Conservation (phyloP, 1,139 yeast genomes). For the Pichia sp. region DNA sequence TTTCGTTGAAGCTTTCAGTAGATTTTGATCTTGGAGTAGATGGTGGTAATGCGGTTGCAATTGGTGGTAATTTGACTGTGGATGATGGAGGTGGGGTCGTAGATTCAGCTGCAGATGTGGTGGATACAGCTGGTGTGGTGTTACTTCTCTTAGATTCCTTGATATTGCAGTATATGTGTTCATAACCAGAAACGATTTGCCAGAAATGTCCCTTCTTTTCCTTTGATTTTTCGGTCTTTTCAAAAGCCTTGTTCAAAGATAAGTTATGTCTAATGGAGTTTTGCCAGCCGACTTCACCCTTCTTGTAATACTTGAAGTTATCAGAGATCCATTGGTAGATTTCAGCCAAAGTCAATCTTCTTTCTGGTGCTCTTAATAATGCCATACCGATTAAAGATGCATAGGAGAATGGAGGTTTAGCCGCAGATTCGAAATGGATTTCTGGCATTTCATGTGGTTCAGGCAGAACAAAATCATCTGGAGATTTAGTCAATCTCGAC, state of each 20-base stretch:
- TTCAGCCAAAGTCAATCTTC: constrained; percentile 82
- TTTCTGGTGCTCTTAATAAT: constrained; percentile 76
- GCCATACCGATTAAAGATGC: constrained; percentile 96
- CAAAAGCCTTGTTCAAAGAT: constrained; percentile 78
- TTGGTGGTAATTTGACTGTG: background rate
- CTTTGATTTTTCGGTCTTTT: constrained; percentile 88
- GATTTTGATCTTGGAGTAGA: constrained; percentile 5
- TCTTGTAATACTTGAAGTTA: constrained; percentile 79
- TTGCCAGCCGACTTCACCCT: constrained; percentile 92
- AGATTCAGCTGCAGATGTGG: background rate
- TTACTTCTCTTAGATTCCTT: constrained; percentile 34
- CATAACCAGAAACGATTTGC: constrained; percentile 84
- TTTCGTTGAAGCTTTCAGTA: background rate
- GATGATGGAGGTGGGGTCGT: background rate
- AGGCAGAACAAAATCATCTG: constrained; percentile 31
- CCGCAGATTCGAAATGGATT: constrained; percentile 25
- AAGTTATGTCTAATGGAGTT: constrained; percentile 82
- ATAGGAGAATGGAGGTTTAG: constrained; percentile 91
- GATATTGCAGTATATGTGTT: constrained; percentile 74
- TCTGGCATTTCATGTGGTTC: constrained; percentile 33
- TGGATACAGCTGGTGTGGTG: constrained; percentile 1
- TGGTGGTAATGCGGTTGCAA: background rate
- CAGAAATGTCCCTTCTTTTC: constrained; percentile 98
- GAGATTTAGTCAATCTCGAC: constrained; percentile 26
- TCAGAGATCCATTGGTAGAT: constrained; percentile 92